phyloP scores from a whole-genome alignment of 129 eudicot genomes.

The Cynara cardunculus region DNA sequence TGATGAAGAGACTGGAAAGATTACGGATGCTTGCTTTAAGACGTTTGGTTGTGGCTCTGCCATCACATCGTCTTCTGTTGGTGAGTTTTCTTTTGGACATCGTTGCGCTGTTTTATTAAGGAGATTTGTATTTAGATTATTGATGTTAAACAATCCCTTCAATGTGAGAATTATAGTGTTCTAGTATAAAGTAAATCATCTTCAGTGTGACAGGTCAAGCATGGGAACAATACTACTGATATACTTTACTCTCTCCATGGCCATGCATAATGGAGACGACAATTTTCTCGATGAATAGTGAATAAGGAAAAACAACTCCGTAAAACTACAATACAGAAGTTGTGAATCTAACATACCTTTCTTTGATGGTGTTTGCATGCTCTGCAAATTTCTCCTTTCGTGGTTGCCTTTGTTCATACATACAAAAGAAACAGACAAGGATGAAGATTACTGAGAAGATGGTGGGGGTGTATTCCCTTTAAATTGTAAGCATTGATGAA shows the following conservation, averaged over 20 bases:
- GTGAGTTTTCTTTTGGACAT: conserved; percentile 36
- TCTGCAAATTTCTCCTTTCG: background rate
- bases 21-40: conserved; percentile 83
- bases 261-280: conserved; percentile 37
- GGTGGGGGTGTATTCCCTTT: too few relatives aligned
- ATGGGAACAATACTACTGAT: conserved; percentile 84
- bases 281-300: conserved; percentile 16
- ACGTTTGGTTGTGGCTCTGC: conserved; percentile 97
- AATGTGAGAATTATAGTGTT: background rate
- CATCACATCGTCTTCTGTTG: conserved; percentile 92
- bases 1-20: conserved; percentile 72
- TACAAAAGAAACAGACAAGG: too few relatives aligned
- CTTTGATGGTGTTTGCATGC: background rate
- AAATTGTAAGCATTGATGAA: too few relatives aligned
- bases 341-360: background rate
- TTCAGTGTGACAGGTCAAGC: conserved; percentile 83
- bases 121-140: background rate
- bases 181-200: too few relatives aligned
- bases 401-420: too few relatives aligned
- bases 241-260: conserved; percentile 59
- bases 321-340: background rate
- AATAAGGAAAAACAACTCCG: background rate
- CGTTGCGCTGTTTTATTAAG: background rate
- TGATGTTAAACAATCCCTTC: background rate
- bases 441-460: too few relatives aligned